Evolutionary conservation across 2,329 filamentous ascomycete species (phyloP).

Genomic region (Colletotrichum sp.): DNA sequence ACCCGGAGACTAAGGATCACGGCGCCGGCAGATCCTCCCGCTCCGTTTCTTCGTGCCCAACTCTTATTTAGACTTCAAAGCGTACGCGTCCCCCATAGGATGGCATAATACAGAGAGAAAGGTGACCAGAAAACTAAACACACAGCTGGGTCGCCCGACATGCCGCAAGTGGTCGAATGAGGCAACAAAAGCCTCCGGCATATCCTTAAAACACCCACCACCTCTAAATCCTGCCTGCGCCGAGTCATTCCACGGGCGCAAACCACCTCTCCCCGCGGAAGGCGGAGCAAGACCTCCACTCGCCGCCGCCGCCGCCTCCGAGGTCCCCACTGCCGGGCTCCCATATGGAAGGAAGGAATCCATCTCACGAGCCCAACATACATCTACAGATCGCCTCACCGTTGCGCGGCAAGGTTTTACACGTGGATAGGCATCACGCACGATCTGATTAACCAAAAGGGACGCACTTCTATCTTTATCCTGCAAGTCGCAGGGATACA

Average conservation of each 20-base stretch:
- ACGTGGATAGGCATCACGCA: background rate
- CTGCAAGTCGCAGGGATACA: background rate
- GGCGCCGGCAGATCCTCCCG: background rate
- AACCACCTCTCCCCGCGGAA: background rate
- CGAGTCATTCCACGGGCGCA: background rate
- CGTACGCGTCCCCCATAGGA: background rate
- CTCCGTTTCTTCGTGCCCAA: background rate
- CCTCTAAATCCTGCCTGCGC: background rate
- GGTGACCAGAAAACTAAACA: background rate
- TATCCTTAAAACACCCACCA: background rate
- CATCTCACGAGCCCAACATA: background rate
- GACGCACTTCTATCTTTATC: background rate
- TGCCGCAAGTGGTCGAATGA: background rate
- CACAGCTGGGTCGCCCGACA: background rate
- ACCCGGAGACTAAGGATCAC: background rate
- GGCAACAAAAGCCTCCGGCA: background rate
- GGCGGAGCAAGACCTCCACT: background rate
- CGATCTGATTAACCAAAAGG: background rate
- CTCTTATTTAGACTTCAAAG: background rate
- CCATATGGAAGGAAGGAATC: background rate
- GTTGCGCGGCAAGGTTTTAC: background rate
- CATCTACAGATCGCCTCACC: background rate
- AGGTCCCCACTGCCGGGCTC: background rate
- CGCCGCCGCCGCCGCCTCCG: background rate
- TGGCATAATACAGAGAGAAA: background rate